Base-by-base conservation (phyloP, 306 rosid species). In the Arachis stenosperma region DNA sequence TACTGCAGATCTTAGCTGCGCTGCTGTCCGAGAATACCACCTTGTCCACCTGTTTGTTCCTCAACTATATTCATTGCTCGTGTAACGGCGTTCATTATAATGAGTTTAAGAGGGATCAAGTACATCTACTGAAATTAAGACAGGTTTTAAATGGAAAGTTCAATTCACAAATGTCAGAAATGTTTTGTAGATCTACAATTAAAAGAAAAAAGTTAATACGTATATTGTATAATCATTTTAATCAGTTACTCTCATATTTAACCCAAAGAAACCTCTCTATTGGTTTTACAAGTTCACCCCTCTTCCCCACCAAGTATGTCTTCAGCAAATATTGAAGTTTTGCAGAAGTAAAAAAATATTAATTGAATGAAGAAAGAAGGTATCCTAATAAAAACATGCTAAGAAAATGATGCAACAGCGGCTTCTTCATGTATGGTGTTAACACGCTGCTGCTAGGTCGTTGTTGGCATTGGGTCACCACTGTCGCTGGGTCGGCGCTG, bases 51-150 rank as follows among this genome's bases (percentile, higher is more conserved):
- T 37, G 85, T 88, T 73, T 78, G 98, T 81, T 94, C 96, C 71
- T 91, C 98, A 0, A 95, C 87, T 94, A 91, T 78, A 75, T 94
- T 94, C 95, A 84, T 88, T 77, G 96, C 97, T 89, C 91, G 96
- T 69, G 97, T 94, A 61, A 91, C 41, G 29, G 96, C 96, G 51
- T 94, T 91, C 99, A 91, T 91, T 69, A 91, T 83, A 33, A 94
- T 88, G 69, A 94, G 87, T 83, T 97, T 97, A 8, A 91, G 97
- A 29, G 98, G 98, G 56, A 94, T 91, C 81, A 84, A 22, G 74
- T 94, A 94, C 97, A 94, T 94, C 97, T 97, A 94, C 98, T 94
- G 87, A 41, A 54, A 80, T 53, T 64, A 11, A 59, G 68, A 73
- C 43, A 75, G 59, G 41, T 62, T 51, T 65, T 75, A 17, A 17